phyloP scores from a whole-genome alignment of 2,329 filamentous ascomycete genomes.

The Fusarium concolor region DNA sequence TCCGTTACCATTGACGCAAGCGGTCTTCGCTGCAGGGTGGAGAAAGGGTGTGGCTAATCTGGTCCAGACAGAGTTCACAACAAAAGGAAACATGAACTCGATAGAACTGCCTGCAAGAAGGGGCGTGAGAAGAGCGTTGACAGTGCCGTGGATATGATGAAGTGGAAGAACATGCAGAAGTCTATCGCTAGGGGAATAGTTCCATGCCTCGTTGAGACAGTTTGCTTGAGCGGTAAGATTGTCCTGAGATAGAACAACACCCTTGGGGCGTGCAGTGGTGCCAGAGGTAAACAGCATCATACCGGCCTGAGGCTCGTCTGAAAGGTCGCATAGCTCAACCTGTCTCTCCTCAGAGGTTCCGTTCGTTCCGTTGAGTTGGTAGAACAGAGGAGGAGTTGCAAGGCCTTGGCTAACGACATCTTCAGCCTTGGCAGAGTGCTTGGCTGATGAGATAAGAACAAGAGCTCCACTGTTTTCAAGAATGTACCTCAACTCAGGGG shows the following conservation, averaged over 20 bases:
- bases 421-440: slow-evolving; percentile 78
- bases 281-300: slow-evolving; percentile 99
- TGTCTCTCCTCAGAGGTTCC: slow-evolving; percentile 60
- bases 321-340: slow-evolving; percentile 65
- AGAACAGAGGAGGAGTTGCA: slow-evolving; percentile 68
- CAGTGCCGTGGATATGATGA: slow-evolving; percentile 95
- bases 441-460: slow-evolving; percentile 81
- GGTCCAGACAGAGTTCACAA: slow-evolving; percentile 84
- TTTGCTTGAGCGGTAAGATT: slow-evolving; percentile 85
- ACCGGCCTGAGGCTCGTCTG: slow-evolving; percentile 69
- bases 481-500: slow-evolving; percentile 89
- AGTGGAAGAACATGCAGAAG: slow-evolving; percentile 92
- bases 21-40: too few species aligned
- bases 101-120: slow-evolving; percentile 87
- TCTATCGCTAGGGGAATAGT: slow-evolving; percentile 80
- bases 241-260: slow-evolving; percentile 84
- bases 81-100: slow-evolving; percentile 96
- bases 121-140: slow-evolving; percentile 91
- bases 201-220: slow-evolving; percentile 86
- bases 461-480: slow-evolving; percentile 85
- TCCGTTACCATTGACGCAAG: too few species aligned
- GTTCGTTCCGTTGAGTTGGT: slow-evolving; percentile 77
- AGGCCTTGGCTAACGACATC: slow-evolving; percentile 78
- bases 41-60: slow-evolving; percentile 86
- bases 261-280: slow-evolving; percentile 94